A percentile compares a stretch with the other conserved stretches of the same genome.
phyloP scores from a whole-genome alignment of 2,329 filamentous ascomycete species.

The Aspergillus sp. region DNA sequence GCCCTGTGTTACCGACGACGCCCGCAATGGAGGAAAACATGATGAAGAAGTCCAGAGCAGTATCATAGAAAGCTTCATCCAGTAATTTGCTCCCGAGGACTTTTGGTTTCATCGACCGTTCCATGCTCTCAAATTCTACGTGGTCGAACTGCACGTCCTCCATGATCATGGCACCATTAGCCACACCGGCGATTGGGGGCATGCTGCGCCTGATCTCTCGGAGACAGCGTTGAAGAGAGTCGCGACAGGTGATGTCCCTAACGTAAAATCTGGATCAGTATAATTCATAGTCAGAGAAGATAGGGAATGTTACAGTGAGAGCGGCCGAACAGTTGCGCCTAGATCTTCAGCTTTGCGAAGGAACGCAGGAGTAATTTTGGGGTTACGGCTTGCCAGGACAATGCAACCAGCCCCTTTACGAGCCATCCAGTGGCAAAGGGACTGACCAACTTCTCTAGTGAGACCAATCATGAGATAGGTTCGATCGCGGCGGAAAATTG shows the following conservation, averaged over 20 bases:
- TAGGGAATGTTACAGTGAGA: not conserved
- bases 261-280: not conserved
- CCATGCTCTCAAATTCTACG: slow-evolving; percentile 33
- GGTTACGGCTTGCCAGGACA: slow-evolving; percentile 29
- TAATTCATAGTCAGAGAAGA: not conserved
- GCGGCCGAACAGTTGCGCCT: not conserved
- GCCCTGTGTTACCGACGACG: slow-evolving; percentile 34
- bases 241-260: slow-evolving; percentile 12
- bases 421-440: slow-evolving; percentile 31
- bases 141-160: slow-evolving; percentile 37
- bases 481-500: slow-evolving; percentile 12
- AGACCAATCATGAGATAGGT: slow-evolving; percentile 33
- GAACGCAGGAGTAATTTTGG: slow-evolving; percentile 18
- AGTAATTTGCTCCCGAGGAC: slow-evolving; percentile 36
- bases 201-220: slow-evolving; percentile 7
- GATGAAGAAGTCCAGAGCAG: slow-evolving; percentile 42
- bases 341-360: not conserved
- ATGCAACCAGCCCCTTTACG: slow-evolving; percentile 25
- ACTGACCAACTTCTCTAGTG: slow-evolving; percentile 28
- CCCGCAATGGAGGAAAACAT: slow-evolving; percentile 35
- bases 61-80: slow-evolving; percentile 22
- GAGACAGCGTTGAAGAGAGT: slow-evolving; percentile 14
- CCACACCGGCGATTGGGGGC: slow-evolving; percentile 30
- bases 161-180: slow-evolving; percentile 42
- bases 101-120: slow-evolving; percentile 39